A percentile compares a stretch with the other conserved stretches of the same genome.
Evolutionary conservation across 2,329 filamentous ascomycete genomes (phyloP).

Genomic region (Cladosporium sp.): DNA sequence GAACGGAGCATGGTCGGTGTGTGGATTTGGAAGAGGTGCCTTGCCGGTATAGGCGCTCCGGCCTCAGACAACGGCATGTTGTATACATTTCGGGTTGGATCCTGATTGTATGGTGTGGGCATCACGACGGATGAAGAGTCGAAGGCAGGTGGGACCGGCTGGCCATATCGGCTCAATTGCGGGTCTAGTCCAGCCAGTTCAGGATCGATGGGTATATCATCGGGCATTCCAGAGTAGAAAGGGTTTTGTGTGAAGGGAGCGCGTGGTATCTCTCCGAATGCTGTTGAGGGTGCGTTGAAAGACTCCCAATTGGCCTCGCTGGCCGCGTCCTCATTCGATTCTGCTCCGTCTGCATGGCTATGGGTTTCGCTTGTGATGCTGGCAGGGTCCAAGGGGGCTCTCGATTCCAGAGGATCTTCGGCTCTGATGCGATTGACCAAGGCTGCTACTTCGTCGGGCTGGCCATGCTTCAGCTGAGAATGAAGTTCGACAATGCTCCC

Average conservation of each 20-base stretch:
- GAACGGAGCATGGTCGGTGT: not conserved
- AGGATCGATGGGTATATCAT: constrained; percentile 9
- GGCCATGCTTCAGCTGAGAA: constrained; percentile 8
- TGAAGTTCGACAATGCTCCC: constrained; percentile 9
- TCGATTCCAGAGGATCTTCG: not conserved
- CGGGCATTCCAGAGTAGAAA: not conserved
- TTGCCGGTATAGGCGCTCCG: not conserved
- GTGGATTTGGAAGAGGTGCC: not conserved
- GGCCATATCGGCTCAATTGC: not conserved
- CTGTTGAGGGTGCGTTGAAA: not conserved
- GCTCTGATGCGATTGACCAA: constrained; percentile 10
- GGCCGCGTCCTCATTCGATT: not conserved
- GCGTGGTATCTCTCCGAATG: not conserved
- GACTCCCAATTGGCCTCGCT: constrained; percentile 10
- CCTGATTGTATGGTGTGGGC: not conserved
- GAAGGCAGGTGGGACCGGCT: not conserved
- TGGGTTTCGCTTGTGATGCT: not conserved
- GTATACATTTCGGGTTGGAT: not conserved
- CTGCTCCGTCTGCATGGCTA: not conserved
- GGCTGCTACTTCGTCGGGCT: constrained; percentile 7
- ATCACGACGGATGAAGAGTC: not conserved
- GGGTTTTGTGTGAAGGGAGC: not conserved
- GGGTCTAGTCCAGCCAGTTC: not conserved
- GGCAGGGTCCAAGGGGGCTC: constrained; percentile 4
- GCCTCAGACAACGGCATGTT: not conserved